Conservation (phyloP, 116 monocot species). For the Dioscorea cayenensis region DNA sequence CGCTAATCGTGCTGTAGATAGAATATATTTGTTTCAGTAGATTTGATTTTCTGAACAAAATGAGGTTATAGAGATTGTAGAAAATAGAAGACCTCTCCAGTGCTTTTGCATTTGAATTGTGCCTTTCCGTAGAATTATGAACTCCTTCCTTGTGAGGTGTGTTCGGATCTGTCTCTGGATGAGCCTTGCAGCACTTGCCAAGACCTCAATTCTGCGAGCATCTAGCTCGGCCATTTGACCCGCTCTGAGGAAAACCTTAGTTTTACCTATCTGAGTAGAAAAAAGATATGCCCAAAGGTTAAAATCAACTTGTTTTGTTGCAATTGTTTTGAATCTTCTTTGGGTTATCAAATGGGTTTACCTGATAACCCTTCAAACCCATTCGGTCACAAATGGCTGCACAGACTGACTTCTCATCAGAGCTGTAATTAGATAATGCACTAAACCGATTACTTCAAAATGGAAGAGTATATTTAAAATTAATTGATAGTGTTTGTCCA, state of each 20-base stretch:
- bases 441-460: not conserved
- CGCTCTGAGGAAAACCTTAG: constrained; percentile 96
- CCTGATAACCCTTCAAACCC: constrained; percentile 97
- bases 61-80: not conserved
- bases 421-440: constrained; percentile 34
- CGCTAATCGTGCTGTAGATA: constrained; percentile 61
- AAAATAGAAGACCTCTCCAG: constrained; percentile 58
- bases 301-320: not conserved
- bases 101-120: constrained; percentile 64
- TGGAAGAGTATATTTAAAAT: not conserved
- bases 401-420: constrained; percentile 89
- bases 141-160: constrained; percentile 76
- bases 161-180: constrained; percentile 92
- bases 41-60: not conserved
- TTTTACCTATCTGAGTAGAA: constrained; percentile 88
- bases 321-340: not conserved
- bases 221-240: constrained; percentile 99
- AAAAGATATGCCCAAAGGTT: constrained; percentile 1
- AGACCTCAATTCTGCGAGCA: constrained; percentile 88
- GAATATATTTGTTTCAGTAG: not conserved
- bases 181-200: constrained; percentile 71
- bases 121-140: constrained; percentile 47
- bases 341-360: constrained; percentile 8
- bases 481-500: not conserved
- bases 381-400: constrained; percentile 74